phyloP scores from a whole-genome alignment of 495 filamentous ascomycete species.

The Penicillium ochrochloron region DNA sequence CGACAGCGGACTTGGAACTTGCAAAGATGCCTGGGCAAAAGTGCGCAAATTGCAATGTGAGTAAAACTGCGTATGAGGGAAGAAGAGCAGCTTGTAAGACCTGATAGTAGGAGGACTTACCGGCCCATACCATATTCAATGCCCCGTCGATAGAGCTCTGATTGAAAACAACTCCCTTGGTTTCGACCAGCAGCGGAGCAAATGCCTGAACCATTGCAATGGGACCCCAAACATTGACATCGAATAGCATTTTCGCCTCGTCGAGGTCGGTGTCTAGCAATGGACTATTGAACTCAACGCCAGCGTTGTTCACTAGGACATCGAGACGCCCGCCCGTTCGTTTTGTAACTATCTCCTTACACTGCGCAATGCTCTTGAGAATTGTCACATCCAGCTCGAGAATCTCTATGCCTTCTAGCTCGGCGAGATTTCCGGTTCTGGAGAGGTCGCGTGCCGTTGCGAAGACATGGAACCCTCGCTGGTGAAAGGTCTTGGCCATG shows the following conservation, averaged over 20 bases:
- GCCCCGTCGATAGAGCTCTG: background rate
- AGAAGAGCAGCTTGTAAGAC: background rate
- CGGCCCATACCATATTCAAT: background rate
- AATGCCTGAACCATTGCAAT: background rate
- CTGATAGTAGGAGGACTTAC: background rate
- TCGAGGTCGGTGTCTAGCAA: background rate
- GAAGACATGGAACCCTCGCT: background rate
- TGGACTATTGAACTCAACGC: background rate
- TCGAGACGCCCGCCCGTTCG: background rate
- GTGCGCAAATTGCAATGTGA: too few relatives aligned
- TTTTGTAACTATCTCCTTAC: background rate
- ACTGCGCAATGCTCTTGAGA: background rate
- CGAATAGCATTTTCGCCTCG: background rate
- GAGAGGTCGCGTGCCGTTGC: background rate
- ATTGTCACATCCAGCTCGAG: background rate
- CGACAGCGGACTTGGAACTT: background rate
- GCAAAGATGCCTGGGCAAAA: too few relatives aligned
- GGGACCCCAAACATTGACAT: background rate
- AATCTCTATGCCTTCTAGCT: background rate
- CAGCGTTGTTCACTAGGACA: constrained; percentile 5
- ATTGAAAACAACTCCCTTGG: background rate
- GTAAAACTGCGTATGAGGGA: too few relatives aligned
- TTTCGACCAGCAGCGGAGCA: background rate
- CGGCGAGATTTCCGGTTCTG: background rate
- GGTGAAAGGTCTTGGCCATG: background rate